Evolutionary conservation across 805 yeast species (phyloP), one percentile per base, ranked within the genome.

Genomic region (Hanseniaspora occidentalis): DNA sequence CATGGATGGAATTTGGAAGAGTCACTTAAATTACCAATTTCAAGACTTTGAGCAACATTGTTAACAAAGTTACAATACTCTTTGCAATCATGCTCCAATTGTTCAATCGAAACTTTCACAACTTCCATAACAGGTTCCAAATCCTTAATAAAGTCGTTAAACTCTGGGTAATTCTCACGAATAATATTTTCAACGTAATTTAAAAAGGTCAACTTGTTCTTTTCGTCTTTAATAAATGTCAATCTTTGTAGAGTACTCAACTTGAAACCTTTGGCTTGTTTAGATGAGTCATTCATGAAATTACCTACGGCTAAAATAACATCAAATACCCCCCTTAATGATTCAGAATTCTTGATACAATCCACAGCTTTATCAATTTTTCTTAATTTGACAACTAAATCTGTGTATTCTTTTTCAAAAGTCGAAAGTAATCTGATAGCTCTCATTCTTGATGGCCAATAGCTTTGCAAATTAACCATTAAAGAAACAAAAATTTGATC

Each of bases 211-310:
- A 82, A 77, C 5, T 85, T 73, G 56, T 89, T 88, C 44, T 77
- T 73, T 21, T 81, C 85, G 60, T 89, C 96, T 56, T 92, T 92
- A 62, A 94, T 79, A 49, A 94, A 86, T 24, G 81, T 84, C 43
- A 92, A 69, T 49, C 97, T 67, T 53, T 86, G 96, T 40, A 92
- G 67, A n/a, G 96, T 84, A 35, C 84, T 79, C 44, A 92, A 65
- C 52, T 82, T 81, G 69, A 94, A 94, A 3, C 99, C 99, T 48
- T 74, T 71, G 1, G 96, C 97, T 57, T 86, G 95, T 51, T 86
- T 88, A 2, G 84, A 69, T n/a, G 76, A 66, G 52, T 86, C 95
- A 57, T 94, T 92, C 98, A 92, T 92, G 57, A 79, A 89, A 58
- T 92, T 92, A 44, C 98, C 99, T 38, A 92, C 92, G 3, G 88